Evolutionary conservation across 2,329 filamentous ascomycete species (phyloP), one percentile per base, ranked within the genome.

Genomic region (Trichoderma harzianum): DNA sequence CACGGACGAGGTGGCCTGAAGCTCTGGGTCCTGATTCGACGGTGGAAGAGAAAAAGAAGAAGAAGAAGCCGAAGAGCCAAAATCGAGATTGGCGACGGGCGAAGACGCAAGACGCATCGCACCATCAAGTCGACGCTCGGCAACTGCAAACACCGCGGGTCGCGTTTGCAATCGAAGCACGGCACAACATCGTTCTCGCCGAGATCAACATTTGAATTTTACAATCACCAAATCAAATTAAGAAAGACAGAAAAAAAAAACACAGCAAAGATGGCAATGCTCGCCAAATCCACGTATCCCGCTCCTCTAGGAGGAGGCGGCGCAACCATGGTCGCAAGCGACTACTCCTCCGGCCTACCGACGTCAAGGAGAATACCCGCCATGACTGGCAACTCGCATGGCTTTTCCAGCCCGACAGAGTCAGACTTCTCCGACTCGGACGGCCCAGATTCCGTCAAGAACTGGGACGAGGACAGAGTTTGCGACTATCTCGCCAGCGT

Each of bases 381-480:
- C 43, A 82, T 87, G 74, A 83, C 85, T 61, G 81, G 82, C 30
- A 76, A 85, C 21, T 84, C 85, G 72, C 88, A 91, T 73, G 83
- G 82, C 57, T 95, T 92, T 79, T 88, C 90, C 55, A 97, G 93
- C 79, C 94, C 95, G 58, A 97, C 94, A 75, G 93, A 97, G 78
- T 97, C 94, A 32, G 94, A 97, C 76, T 97, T 97, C 82, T 96
- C 93, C 28, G 94, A 97, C 75, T 87, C 88, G 77, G 93, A 95
- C 76, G 89, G 89, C 36, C 88, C 92, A 68, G 92, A 94, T 77
- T 90, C 91, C 6, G 90, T 93, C 75, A 92, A 91, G 88, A 92
- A 88, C 80, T 98, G 95, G 95, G 92, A 95, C 79, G 96, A 98
- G 83, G 92, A 95, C 76, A 91, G 91, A 76, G 96, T 99, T 34